Evolutionary conservation across 2,329 filamentous ascomycete species (phyloP).

Genomic region (Hymenoscyphus linearis): DNA sequence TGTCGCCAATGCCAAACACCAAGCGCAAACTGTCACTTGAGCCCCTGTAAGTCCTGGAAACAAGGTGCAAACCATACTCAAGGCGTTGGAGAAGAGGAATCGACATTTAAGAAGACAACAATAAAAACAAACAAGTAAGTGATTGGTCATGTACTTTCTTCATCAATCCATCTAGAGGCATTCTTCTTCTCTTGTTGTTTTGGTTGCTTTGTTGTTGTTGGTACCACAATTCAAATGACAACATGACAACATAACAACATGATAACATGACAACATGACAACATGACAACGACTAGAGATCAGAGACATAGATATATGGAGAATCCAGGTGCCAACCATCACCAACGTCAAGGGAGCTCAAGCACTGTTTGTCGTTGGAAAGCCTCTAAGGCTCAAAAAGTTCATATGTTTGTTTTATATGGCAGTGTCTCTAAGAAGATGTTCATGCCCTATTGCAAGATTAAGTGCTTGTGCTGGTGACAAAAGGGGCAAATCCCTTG

Average conservation of each 20-base stretch:
- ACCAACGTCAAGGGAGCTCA: neutral
- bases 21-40: too few species aligned
- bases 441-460: neutral
- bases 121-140: neutral
- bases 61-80: neutral
- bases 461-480: neutral
- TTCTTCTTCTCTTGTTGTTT: neutral
- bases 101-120: neutral
- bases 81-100: neutral
- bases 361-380: neutral
- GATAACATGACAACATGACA: too few species aligned
- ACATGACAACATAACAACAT: too few species aligned
- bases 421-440: neutral
- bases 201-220: too few species aligned
- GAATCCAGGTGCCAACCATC: too few species aligned
- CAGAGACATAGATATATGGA: too few species aligned
- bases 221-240: too few species aligned
- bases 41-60: neutral
- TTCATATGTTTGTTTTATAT: neutral
- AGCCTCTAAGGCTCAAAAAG: neutral
- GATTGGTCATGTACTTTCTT: neutral
- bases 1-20: neutral
- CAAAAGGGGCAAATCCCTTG: neutral
- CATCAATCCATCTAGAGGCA: neutral
- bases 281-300: too few species aligned